Evolutionary conservation across 139 green algal genomes (phyloP).

Genomic region (Spirogloea muscicola): DNA sequence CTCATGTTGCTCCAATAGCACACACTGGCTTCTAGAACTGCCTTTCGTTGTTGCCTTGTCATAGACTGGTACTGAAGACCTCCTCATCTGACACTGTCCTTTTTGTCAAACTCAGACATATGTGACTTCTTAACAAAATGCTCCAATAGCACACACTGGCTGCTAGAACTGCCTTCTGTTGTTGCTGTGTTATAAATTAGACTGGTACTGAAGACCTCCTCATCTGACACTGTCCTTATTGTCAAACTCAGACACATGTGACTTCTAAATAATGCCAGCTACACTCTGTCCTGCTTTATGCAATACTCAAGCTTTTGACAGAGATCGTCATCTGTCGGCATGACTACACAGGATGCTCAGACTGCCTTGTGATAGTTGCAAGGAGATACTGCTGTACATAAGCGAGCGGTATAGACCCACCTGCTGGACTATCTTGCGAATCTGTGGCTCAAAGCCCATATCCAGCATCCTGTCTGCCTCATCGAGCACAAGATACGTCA

Average conservation of each 20-base stretch:
- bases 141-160: background rate
- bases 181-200: too few relatives aligned
- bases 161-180: background rate
- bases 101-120: too few relatives aligned
- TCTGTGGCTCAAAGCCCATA: slow-evolving; percentile 98
- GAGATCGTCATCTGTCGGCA: background rate
- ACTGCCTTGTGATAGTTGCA: too few relatives aligned
- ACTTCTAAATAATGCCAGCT: background rate
- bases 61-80: too few relatives aligned
- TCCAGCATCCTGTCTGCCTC: slow-evolving; percentile 97
- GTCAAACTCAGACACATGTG: background rate
- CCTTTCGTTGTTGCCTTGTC: too few relatives aligned
- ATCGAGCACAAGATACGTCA: slow-evolving; percentile 86
- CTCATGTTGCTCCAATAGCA: background rate
- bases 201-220: too few relatives aligned
- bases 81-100: background rate
- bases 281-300: background rate
- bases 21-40: background rate
- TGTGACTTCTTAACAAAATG: too few relatives aligned
- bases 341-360: too few relatives aligned
- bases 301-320: background rate
- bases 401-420: background rate
- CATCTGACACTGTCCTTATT: too few relatives aligned
- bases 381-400: too few relatives aligned
- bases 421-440: slow-evolving; percentile 56